phyloP scores from a whole-genome alignment of 2,329 filamentous ascomycete species.

The Davidsoniella australis region DNA sequence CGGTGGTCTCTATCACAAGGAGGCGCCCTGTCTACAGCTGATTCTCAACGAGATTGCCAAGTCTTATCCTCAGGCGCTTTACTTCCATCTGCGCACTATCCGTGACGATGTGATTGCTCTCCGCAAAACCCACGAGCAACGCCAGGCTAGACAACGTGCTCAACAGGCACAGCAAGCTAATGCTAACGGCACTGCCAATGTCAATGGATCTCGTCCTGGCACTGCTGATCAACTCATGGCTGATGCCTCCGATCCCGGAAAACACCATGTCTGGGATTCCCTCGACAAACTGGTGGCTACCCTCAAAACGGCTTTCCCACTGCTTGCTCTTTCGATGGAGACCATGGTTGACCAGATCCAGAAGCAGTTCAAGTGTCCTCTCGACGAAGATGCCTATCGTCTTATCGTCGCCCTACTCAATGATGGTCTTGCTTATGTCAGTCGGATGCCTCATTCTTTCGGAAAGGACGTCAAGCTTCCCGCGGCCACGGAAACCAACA shows the following conservation, averaged over 20 bases:
- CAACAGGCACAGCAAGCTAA: conserved; percentile 12
- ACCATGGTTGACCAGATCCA: conserved; percentile 98
- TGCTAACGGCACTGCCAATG: not conserved
- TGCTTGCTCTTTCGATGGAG: conserved; percentile 94
- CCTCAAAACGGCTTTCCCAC: conserved; percentile 89
- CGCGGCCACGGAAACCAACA: conserved; percentile 80
- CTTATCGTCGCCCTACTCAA: conserved; percentile 95
- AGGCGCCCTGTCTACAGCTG: conserved; percentile 69
- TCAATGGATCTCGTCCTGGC: not conserved
- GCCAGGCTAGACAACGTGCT: conserved; percentile 13
- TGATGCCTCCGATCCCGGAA: conserved; percentile 19
- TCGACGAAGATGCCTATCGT: conserved; percentile 92
- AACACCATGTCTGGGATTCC: conserved; percentile 87
- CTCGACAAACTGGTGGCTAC: conserved; percentile 91
- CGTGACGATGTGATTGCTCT: conserved; percentile 66
- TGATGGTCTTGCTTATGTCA: conserved; percentile 84
- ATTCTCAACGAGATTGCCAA: conserved; percentile 91
- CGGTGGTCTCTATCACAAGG: conserved; percentile 77
- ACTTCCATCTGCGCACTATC: conserved; percentile 86
- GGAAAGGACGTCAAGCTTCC: conserved; percentile 85
- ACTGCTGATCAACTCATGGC: not conserved
- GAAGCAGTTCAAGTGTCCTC: conserved; percentile 97
- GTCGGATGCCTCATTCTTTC: conserved; percentile 70
- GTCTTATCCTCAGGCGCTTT: conserved; percentile 84
- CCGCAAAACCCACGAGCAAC: conserved; percentile 14